Percentiles rank a stretch among this genome's conserved stretches.
Evolutionary conservation across 179 eudicot species (phyloP).

Genomic region (Spergularia azorica): DNA sequence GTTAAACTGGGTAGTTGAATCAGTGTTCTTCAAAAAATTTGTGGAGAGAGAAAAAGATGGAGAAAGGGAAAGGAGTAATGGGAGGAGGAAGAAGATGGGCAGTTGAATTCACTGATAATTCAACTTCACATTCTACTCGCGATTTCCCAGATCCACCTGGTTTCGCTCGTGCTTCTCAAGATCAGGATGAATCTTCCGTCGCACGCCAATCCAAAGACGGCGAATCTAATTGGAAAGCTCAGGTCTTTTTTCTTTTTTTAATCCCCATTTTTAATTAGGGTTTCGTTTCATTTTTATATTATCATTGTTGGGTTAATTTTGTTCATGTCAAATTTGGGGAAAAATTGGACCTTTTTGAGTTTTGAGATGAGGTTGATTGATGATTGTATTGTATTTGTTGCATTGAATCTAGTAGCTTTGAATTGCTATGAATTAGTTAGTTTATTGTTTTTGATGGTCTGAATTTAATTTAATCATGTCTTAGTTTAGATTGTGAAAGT

Average conservation of each 20-base stretch:
- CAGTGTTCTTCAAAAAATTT: neutral
- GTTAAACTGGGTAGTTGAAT: neutral
- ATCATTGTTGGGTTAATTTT: too few species aligned
- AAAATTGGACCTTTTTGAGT: too few species aligned
- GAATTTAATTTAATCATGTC: too few species aligned
- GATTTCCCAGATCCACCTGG: constrained; percentile 92
- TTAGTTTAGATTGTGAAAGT: too few species aligned
- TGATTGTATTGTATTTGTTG: too few species aligned
- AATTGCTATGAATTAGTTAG: too few species aligned
- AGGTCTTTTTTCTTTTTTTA: constrained; percentile 38
- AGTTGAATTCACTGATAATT: constrained; percentile 79
- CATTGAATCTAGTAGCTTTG: too few species aligned
- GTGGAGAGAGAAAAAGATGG: constrained; percentile 38
- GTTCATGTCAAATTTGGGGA: too few species aligned
- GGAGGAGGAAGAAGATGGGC: constrained; percentile 72
- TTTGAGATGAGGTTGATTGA: too few species aligned
- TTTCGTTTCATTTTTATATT: neutral
- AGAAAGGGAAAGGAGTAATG: constrained; percentile 67
- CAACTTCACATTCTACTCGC: constrained; percentile 66
- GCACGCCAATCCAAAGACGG: constrained; percentile 85
- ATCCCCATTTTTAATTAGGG: neutral
- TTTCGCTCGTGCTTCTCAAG: constrained; percentile 68
- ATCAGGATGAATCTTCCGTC: constrained; percentile 79
- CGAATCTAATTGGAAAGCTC: constrained; percentile 91
- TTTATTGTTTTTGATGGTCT: too few species aligned